A percentile compares a stretch with the other conserved stretches of the same genome.
Evolutionary conservation across 257 asterid species (phyloP).

Genomic region (Thymus quinquecostatus): DNA sequence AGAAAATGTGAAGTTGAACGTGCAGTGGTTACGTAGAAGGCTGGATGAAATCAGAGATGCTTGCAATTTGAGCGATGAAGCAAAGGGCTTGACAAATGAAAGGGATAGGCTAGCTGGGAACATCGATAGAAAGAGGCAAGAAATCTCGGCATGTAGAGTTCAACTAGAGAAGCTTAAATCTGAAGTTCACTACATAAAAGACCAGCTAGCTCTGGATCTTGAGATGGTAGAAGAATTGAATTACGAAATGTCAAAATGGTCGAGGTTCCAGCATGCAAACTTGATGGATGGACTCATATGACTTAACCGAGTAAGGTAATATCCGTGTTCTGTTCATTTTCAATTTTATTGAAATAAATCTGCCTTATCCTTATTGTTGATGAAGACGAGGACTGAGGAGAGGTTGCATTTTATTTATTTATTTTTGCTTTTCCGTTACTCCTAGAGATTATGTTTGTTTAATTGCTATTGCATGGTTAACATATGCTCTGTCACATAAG

Average conservation of each 20-base stretch:
- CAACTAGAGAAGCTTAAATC: slow-evolving; percentile 31
- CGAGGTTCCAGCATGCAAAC: neutral
- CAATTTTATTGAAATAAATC: no score
- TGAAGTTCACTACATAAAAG: slow-evolving; percentile 29
- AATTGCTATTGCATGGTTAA: no score
- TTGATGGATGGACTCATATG: slow-evolving; percentile 35
- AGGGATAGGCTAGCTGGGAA: slow-evolving; percentile 14
- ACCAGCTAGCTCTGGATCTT: slow-evolving; percentile 14
- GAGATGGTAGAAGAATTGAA: slow-evolving; percentile 23
- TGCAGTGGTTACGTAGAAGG: slow-evolving; percentile 33
- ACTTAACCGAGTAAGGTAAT: neutral
- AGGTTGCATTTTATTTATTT: no score
- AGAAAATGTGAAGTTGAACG: slow-evolving; percentile 38
- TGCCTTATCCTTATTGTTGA: no score
- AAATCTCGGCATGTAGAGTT: slow-evolving; percentile 13
- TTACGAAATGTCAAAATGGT: neutral
- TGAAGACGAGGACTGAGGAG: no score
- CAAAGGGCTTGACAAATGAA: slow-evolving; percentile 17
- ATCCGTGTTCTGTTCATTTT: no score
- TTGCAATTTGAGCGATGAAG: slow-evolving; percentile 11
- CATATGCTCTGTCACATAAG: no score
- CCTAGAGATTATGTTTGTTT: no score
- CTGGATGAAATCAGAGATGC: slow-evolving; percentile 43
- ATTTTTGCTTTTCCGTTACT: no score
- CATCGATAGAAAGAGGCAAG: slow-evolving; percentile 19